phyloP scores from a whole-genome alignment of 2,329 filamentous ascomycete species.

The Aspergillus sp. region DNA sequence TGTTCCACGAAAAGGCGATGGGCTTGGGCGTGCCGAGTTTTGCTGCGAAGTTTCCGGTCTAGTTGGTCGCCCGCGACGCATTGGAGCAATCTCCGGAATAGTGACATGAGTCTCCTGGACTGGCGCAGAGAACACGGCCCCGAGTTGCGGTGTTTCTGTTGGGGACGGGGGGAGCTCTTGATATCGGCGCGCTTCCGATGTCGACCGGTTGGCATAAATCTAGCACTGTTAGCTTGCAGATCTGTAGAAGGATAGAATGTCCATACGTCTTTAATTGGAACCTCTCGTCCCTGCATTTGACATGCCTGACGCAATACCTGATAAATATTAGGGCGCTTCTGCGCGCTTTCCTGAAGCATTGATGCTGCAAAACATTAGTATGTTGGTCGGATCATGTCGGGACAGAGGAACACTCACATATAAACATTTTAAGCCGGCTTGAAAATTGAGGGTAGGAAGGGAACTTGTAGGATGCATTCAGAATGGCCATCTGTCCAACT shows the following conservation, averaged over 20 bases:
- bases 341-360: slow-evolving; percentile 85
- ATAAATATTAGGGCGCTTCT: slow-evolving; percentile 85
- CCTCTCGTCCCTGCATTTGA: slow-evolving; percentile 80
- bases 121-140: slow-evolving; percentile 78
- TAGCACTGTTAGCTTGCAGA: slow-evolving; percentile 32
- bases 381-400: slow-evolving; percentile 4
- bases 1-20: slow-evolving; percentile 69
- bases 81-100: slow-evolving; percentile 88
- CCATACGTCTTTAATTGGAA: slow-evolving; percentile 84
- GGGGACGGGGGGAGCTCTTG: slow-evolving; percentile 61
- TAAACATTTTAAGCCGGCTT: slow-evolving; percentile 82
- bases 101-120: slow-evolving; percentile 64
- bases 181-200: slow-evolving; percentile 62
- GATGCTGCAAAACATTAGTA: slow-evolving; percentile 52
- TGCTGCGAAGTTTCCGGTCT: slow-evolving; percentile 47
- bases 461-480: slow-evolving; percentile 93
- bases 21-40: slow-evolving; percentile 57
- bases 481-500: slow-evolving; percentile 92
- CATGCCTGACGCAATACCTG: slow-evolving; percentile 86
- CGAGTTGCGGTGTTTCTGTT: slow-evolving; percentile 63
- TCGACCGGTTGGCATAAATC: slow-evolving; percentile 69
- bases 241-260: background rate
- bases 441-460: slow-evolving; percentile 88
- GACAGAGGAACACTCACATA: slow-evolving; percentile 59
- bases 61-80: slow-evolving; percentile 80